These are phyloP conservation scores for Moringa oleifera DNA, from an alignment of 345 rosid species.

Conservation along the genomic window DNA sequence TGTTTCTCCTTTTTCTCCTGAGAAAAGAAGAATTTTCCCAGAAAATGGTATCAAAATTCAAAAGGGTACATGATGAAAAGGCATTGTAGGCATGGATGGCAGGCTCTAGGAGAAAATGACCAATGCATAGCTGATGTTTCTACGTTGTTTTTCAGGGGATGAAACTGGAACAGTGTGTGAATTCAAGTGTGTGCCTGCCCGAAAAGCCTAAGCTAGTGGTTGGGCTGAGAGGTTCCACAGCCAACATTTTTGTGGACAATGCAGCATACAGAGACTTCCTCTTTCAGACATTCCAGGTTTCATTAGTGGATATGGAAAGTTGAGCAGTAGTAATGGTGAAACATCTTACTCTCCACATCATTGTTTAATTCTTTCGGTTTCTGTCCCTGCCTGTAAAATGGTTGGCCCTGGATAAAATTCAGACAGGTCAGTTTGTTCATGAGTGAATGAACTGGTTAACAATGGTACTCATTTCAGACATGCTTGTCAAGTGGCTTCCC, in stretches of 20 bases:
- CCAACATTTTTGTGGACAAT: slow-evolving; percentile 47
- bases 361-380: no score
- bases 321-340: slow-evolving; percentile 47
- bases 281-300: slow-evolving; percentile 29
- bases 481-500: slow-evolving; percentile 47
- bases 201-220: slow-evolving; percentile 40
- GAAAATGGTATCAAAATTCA: no score
- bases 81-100: no score
- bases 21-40: no score
- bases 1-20: no score
- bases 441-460: no score
- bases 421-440: no score
- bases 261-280: slow-evolving; percentile 44
- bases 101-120: no score
- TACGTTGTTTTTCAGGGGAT: slow-evolving; percentile 25
- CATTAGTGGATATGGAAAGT: slow-evolving; percentile 51
- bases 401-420: no score
- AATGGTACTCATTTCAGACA: slow-evolving; percentile 25
- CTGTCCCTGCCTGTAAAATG: neutral
- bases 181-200: slow-evolving; percentile 42
- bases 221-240: slow-evolving; percentile 37
- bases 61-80: no score
- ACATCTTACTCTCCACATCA: neutral
- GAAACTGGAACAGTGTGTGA: slow-evolving; percentile 37
- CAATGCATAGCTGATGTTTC: no score